Evolutionary conservation across 768 basidiomycete species (phyloP), one percentile per base, ranked within the genome.

Genomic region (Termitomyces sp.): DNA sequence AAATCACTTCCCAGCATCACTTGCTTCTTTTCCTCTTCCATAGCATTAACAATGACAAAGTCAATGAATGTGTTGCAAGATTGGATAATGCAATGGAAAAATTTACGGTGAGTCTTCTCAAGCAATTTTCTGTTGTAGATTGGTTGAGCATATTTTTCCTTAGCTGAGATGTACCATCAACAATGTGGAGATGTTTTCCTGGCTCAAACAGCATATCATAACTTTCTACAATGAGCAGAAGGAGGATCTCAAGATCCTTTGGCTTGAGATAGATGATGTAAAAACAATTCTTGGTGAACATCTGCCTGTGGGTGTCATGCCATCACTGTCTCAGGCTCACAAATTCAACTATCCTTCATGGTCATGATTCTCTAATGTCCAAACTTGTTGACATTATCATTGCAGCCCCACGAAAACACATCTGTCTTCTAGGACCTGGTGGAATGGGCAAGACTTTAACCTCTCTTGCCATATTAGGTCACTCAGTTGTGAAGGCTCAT

Each of bases 381-480:
- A n/a, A 53, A 38, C 52, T 53, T n/a, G 32, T 38, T 25, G 20
- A 8, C 6, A 20, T 53, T 15, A 38, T 53, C 37, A 52, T 10
- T 11, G 20, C 12, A 36, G 52, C 52, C 32, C 14, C n/a, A 25
- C 36, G 5, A 1, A 25, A 38, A 4, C 36, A 53, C 12, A 25
- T 53, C 10, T 53, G 52, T 17, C 25, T 53, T 7, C 52, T 53
- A 38, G 52, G 71, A 17, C 63, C 69, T 8, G 77, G 76, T 1
- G 77, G 77, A 11, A 76, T 77, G 61, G 77, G 77, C 14, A 78
- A 79, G 65, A 77, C 77, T 2, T 67, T 74, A 3, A 63, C 75
- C 29, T 72, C 77, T 0, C 68, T 76, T 12, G 70, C 73, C 1
- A 69, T 76, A n/a, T 67, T 74, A 46, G 66, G 73, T 25, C 60